Evolutionary conservation across 2,329 filamentous ascomycete species (phyloP).

Genomic region (Penicillium freii): DNA sequence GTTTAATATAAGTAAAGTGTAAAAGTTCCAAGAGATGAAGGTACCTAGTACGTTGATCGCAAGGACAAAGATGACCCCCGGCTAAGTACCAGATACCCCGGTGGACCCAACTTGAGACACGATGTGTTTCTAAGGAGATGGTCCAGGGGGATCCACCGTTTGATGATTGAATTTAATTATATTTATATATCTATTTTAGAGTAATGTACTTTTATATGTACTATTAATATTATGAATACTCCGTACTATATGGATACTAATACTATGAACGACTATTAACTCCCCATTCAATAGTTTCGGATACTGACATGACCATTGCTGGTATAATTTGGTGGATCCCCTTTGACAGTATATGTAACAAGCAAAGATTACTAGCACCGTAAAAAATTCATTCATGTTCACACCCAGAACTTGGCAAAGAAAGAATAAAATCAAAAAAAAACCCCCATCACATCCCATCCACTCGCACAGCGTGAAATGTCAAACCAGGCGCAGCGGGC

Average conservation of each 20-base stretch:
- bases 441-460: slow-evolving; percentile 1
- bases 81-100: slow-evolving; percentile 18
- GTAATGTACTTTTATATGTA: too few relatives aligned
- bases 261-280: neutral
- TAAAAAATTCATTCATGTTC: neutral
- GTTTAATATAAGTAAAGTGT: neutral
- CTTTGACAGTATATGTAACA: neutral
- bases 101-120: slow-evolving; percentile 34
- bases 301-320: neutral
- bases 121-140: slow-evolving; percentile 28
- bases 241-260: too few relatives aligned
- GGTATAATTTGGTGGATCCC: slow-evolving; percentile 1
- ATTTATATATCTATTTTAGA: neutral
- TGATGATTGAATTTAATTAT: neutral
- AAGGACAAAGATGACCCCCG: neutral
- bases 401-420: neutral
- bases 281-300: neutral
- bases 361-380: neutral
- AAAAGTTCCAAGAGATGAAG: neutral
- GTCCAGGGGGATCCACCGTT: slow-evolving; percentile 5
- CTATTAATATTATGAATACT: too few relatives aligned
- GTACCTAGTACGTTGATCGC: neutral
- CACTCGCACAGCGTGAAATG: slow-evolving; percentile 6
- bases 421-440: neutral
- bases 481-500: slow-evolving; percentile 19